Evolutionary conservation across 805 yeast species (phyloP).

Genomic region (Saccharomycopsis selenospora): DNA sequence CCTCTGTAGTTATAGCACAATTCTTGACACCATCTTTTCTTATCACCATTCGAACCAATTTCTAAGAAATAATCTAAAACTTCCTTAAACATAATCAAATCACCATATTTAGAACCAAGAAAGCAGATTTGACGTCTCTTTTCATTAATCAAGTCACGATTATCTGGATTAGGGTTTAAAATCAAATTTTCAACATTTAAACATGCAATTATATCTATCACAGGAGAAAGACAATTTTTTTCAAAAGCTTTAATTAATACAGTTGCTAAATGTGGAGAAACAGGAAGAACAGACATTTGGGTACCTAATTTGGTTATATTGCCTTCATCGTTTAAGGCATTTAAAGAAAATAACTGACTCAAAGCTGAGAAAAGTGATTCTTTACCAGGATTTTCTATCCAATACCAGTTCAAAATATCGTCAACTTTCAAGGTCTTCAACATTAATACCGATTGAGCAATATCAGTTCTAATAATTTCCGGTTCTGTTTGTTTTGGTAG

Average conservation of each 20-base stretch:
- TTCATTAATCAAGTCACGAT: slow-evolving; percentile 78
- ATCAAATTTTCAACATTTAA: slow-evolving; percentile 86
- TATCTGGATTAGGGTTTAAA: slow-evolving; percentile 70
- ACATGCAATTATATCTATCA: slow-evolving; percentile 86
- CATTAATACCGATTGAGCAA: slow-evolving; percentile 76
- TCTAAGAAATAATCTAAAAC: slow-evolving; percentile 50
- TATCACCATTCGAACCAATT: slow-evolving; percentile 44
- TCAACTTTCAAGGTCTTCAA: slow-evolving; percentile 76
- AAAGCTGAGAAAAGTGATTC: slow-evolving; percentile 71
- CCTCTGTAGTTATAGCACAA: slow-evolving; percentile 72
- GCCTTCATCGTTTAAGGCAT: slow-evolving; percentile 74
- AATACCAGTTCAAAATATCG: slow-evolving; percentile 79
- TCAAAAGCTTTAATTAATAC: slow-evolving; percentile 69
- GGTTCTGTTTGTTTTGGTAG: slow-evolving; percentile 83
- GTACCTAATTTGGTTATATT: slow-evolving; percentile 72
- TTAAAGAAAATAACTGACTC: slow-evolving; percentile 66
- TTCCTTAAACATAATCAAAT: slow-evolving; percentile 75
- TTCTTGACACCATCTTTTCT: slow-evolving; percentile 77
- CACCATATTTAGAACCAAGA: slow-evolving; percentile 72
- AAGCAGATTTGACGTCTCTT: slow-evolving; percentile 62
- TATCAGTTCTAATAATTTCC: slow-evolving; percentile 81
- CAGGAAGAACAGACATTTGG: slow-evolving; percentile 81
- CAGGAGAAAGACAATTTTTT: slow-evolving; percentile 48
- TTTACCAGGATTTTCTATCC: slow-evolving; percentile 88
- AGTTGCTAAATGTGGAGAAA: slow-evolving; percentile 87